A percentile compares a stretch with the other conserved stretches of the same genome.
Evolutionary conservation across 208 protist species (phyloP).

Genomic region (Phytomonas francai): DNA sequence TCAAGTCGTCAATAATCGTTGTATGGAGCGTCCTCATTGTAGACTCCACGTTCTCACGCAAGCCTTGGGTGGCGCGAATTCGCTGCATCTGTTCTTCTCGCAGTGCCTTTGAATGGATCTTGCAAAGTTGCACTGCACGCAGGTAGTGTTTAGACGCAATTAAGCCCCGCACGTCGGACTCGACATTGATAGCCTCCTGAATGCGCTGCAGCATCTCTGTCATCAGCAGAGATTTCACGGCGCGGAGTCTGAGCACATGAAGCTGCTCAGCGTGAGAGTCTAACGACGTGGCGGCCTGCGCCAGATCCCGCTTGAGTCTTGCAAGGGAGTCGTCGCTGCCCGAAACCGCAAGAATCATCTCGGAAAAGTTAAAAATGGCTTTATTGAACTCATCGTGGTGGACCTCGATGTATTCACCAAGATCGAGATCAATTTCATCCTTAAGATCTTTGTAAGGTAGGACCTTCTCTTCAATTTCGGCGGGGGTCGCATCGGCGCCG

Average conservation of each 20-base stretch:
- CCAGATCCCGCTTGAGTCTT: constrained; percentile 55
- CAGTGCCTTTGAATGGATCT: constrained; percentile 32
- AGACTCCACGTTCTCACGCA: constrained; percentile 50
- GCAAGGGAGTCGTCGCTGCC: constrained; percentile 74
- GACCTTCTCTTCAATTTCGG: constrained; percentile 64
- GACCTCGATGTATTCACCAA: constrained; percentile 65
- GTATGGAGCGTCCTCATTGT: constrained; percentile 46
- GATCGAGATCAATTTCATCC: constrained; percentile 46
- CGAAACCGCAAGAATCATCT: constrained; percentile 78
- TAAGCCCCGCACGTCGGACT: constrained; percentile 44
- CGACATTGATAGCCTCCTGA: constrained; percentile 37
- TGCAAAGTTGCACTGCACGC: constrained; percentile 46
- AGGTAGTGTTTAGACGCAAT: constrained; percentile 49
- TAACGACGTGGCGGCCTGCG: constrained; percentile 41
- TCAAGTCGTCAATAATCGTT: constrained; percentile 61
- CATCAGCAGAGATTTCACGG: constrained; percentile 69
- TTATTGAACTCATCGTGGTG: constrained; percentile 82
- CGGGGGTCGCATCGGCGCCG: constrained; percentile 41
- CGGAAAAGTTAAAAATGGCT: constrained; percentile 66
- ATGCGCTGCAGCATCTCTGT: constrained; percentile 42
- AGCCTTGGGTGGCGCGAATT: constrained; percentile 41
- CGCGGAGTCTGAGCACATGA: constrained; percentile 56
- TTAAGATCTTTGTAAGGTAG: constrained; percentile 52
- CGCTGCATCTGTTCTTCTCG: constrained; percentile 24
- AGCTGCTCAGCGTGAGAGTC: constrained; percentile 69